Evolutionary conservation across 257 asterid genomes (phyloP).

Genomic region (Gentiana dahurica): DNA sequence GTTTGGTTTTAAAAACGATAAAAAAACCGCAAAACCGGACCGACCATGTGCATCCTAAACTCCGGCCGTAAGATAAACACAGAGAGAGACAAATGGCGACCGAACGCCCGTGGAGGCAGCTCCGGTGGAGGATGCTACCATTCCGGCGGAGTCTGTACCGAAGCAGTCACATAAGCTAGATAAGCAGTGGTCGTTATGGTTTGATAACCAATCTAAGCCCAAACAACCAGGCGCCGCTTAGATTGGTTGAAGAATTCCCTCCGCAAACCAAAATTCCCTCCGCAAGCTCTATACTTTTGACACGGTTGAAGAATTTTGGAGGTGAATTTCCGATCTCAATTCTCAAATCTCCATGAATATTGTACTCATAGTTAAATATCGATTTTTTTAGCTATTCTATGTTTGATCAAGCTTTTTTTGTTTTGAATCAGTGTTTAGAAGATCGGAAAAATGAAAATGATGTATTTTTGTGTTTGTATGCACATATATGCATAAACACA

Average conservation of each 20-base stretch:
- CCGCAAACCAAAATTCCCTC: constrained; percentile 63
- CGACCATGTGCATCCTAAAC: too few relatives aligned
- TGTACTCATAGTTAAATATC: too few relatives aligned
- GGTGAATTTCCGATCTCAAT: constrained; percentile 42
- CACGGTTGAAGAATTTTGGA: constrained; percentile 95
- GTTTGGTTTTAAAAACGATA: too few relatives aligned
- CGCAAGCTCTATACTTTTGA: constrained; percentile 73
- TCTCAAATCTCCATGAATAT: neutral
- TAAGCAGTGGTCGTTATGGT: constrained; percentile 91
- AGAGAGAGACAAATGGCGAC: too few relatives aligned
- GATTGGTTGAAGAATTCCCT: constrained; percentile 70
- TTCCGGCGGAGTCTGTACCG: constrained; percentile 17
- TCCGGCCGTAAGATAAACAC: too few relatives aligned
- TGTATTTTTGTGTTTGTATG: too few relatives aligned
- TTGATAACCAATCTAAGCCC: constrained; percentile 71
- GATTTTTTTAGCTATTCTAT: too few relatives aligned
- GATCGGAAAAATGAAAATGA: too few relatives aligned
- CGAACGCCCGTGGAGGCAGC: constrained; percentile 17
- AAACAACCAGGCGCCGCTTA: constrained; percentile 86
- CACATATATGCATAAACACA: too few relatives aligned
- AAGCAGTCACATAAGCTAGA: constrained; percentile 62
- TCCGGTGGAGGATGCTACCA: constrained; percentile 23
- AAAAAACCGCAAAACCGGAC: too few relatives aligned
- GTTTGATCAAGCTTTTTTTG: too few relatives aligned
- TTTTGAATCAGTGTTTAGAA: too few relatives aligned